These are phyloP conservation scores for Suillus americanus DNA, from an alignment of 768 basidiomycete species.

Conservation along the genomic window DNA sequence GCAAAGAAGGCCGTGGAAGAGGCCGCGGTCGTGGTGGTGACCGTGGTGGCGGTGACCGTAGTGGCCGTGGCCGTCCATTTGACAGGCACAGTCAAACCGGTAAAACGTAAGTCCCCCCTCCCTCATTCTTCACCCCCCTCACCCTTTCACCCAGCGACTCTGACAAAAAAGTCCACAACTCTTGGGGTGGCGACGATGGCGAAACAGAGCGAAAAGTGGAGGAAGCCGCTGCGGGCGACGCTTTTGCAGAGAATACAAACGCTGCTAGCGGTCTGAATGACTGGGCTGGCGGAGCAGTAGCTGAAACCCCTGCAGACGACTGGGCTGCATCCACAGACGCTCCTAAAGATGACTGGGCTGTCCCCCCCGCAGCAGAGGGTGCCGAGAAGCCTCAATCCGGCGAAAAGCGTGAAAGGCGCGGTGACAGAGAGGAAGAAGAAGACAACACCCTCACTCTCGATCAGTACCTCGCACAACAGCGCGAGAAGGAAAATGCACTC, in stretches of 20 bases:
- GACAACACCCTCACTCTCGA: constrained; percentile 94
- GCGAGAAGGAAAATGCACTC: constrained; percentile 51
- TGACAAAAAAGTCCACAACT: constrained; percentile 91
- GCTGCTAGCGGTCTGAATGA: constrained; percentile 21
- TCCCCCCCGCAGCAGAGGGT: constrained; percentile 35
- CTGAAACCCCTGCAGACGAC: constrained; percentile 30
- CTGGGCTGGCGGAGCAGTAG: constrained; percentile 34
- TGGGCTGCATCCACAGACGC: constrained; percentile 38
- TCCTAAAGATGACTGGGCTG: constrained; percentile 36
- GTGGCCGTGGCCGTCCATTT: constrained; percentile 69
- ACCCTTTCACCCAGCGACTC: constrained; percentile 63
- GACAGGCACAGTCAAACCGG: constrained; percentile 89
- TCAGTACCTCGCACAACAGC: constrained; percentile 85
- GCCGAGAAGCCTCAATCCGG: constrained; percentile 36
- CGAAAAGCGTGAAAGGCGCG: constrained; percentile 37
- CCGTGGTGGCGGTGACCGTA: constrained; percentile 48
- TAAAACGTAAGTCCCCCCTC: constrained; percentile 57
- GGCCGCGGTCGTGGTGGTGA: constrained; percentile 45
- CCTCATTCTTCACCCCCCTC: constrained; percentile 3
- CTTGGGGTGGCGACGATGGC: constrained; percentile 94
- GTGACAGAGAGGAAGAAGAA: constrained; percentile 78
- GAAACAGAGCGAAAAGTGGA: constrained; percentile 81
- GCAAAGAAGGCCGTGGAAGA: constrained; percentile 45
- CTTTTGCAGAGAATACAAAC: constrained; percentile 45
- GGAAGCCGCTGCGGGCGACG: constrained; percentile 71